Base-by-base conservation (phyloP, 2,329 filamentous ascomycete species). In the Mycocentrospora acerina region DNA sequence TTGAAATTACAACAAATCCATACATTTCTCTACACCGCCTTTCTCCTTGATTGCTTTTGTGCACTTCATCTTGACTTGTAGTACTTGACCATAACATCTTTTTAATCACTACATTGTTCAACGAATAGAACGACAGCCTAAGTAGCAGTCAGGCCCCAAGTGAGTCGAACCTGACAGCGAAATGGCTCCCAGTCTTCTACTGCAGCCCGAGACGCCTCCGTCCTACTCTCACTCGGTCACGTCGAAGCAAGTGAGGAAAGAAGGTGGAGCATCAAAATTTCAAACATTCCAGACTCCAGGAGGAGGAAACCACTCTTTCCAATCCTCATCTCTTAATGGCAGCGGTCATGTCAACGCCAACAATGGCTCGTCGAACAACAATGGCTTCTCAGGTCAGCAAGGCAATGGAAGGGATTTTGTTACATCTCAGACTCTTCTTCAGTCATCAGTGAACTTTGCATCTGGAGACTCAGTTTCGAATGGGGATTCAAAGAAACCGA, bases 401-500 rank as follows among this genome's bases (percentile, higher is more conserved):
- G 36, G 39, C 30, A 41, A 45, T 30, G 46, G 55, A 6, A 42
- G 34, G 9, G 42, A 57, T 14, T 58, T 62, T 32, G 39, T 64
- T 27, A 54, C 58, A 35, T 48, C 58, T 32, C 52, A 65, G 29
- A 51, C 53, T 42, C 50, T 64, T 19, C 49, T 44, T 31, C 41
- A 56, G 24, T 42, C 49, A 15, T 61, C 60, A 11, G 41, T 40
- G 37, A 55, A 51, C 31, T 59, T 55, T 40, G 60, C 53, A 7
- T 48, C 55, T 9, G 48, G 48, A 11, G 31, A 34, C 12, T 37
- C 45, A 7, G 35, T 24, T 17, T 29, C 44, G 8, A 37, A 49
- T 22, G 44, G 42, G 15, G 17, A 39, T 13, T 27, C 48, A 6
- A 63, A 55, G 33, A 78, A 77, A 64, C 86, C 86, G 45, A 90